These are phyloP conservation scores for Mortierella antarctica DNA, from an alignment of 192 early-diverging fungal species.

Conservation along the genomic window DNA sequence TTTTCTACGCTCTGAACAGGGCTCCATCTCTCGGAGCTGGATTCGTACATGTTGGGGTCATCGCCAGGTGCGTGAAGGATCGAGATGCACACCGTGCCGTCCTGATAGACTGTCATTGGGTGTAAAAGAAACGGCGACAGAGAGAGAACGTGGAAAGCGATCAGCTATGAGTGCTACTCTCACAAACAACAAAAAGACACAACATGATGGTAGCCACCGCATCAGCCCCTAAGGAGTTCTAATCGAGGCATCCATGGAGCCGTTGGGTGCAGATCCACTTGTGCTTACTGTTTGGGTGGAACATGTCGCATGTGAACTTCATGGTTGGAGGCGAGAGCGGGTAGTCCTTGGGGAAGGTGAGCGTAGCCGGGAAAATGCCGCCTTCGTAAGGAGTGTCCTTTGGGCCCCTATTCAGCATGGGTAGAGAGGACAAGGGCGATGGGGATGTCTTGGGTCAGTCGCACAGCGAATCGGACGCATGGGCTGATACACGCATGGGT, in stretches of 20 bases:
- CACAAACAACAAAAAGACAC: no score
- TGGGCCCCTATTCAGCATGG: conserved; percentile 77
- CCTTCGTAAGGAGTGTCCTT: conserved; percentile 95
- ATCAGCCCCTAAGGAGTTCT: no score
- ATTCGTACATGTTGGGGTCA: conserved; percentile 98
- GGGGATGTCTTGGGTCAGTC: neutral
- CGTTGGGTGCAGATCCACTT: neutral
- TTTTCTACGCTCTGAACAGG: conserved; percentile 99
- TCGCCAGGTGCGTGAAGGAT: conserved; percentile 98
- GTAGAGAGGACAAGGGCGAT: neutral
- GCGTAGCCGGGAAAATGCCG: conserved; percentile 90
- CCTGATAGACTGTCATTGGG: conserved; percentile 76
- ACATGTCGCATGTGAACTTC: conserved; percentile 96
- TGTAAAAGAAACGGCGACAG: neutral
- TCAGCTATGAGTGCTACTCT: neutral
- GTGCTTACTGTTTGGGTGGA: conserved; percentile 86
- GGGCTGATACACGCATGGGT: no score
- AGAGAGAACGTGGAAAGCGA: neutral
- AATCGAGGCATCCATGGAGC: no score
- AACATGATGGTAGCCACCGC: no score
- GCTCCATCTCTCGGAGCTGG: conserved; percentile 94
- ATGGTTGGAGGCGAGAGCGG: conserved; percentile 95
- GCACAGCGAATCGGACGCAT: neutral
- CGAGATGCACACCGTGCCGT: conserved; percentile 98
- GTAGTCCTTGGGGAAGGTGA: conserved; percentile 94